Evolutionary conservation across 2,329 filamentous ascomycete species (phyloP).

Genomic region (Fusarium piperis): DNA sequence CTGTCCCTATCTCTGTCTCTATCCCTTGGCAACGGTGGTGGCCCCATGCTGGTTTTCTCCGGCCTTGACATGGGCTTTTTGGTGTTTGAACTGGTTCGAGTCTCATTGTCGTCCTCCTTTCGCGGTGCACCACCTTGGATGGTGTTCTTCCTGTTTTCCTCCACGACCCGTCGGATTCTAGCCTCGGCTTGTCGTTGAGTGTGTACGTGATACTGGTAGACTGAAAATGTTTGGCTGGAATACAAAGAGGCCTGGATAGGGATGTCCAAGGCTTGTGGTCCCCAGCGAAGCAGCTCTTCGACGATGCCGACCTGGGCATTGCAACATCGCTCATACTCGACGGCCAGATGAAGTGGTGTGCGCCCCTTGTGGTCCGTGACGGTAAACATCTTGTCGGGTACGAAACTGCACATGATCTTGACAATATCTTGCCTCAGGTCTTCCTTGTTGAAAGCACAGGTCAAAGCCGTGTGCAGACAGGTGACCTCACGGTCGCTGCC

Average conservation of each 20-base stretch:
- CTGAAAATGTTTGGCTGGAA: not conserved
- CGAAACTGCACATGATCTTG: conserved; percentile 7
- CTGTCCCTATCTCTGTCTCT: not conserved
- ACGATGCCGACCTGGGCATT: not conserved
- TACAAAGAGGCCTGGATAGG: not conserved
- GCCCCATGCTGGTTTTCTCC: not conserved
- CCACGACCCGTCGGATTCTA: not conserved
- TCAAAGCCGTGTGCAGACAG: conserved; percentile 1
- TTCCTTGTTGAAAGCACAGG: not conserved
- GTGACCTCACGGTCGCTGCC: not conserved
- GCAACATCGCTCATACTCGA: conserved; percentile 8
- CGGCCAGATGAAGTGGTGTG: conserved; percentile 7
- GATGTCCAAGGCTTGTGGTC: not conserved
- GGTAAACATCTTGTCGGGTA: conserved; percentile 7
- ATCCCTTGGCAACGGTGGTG: not conserved
- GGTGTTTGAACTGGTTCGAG: not conserved
- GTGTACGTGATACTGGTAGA: conserved; percentile 2
- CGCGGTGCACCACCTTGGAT: not conserved
- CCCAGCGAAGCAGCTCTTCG: not conserved
- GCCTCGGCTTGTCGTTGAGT: not conserved
- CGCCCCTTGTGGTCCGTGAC: not conserved
- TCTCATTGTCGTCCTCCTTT: not conserved
- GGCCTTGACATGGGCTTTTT: not conserved
- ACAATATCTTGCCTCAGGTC: not conserved
- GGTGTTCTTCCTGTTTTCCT: not conserved